Percentiles rank a stretch among this genome's conserved stretches.
phyloP scores from a whole-genome alignment of 805 yeast genomes.

The Alloascoidea africana region DNA sequence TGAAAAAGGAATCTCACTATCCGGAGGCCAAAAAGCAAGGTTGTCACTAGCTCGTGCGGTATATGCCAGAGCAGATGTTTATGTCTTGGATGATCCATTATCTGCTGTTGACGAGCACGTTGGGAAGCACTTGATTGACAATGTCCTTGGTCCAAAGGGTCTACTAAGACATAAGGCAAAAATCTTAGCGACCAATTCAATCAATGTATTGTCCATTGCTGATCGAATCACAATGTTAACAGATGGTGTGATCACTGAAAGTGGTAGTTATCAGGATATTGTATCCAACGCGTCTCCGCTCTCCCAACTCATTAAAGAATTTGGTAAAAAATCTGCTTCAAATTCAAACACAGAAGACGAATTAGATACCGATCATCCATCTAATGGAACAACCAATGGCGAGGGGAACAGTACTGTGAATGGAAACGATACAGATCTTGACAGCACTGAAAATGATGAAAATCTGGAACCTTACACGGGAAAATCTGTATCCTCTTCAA shows the following conservation, averaged over 20 bases:
- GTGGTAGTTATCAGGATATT: conserved; percentile 43
- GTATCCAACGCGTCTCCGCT: conserved; percentile 32
- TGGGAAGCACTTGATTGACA: conserved; percentile 68
- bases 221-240: conserved; percentile 52
- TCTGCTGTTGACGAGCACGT: conserved; percentile 98
- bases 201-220: conserved; percentile 68
- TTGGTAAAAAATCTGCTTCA: conserved; percentile 29
- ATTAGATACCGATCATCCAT: too few species aligned
- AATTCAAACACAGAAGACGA: conserved; percentile 6
- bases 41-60: conserved; percentile 91
- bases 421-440: neutral
- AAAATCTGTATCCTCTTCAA: neutral
- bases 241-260: conserved; percentile 54
- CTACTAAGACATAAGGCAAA: conserved; percentile 59
- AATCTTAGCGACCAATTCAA: conserved; percentile 75
- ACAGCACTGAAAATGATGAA: conserved; percentile 4
- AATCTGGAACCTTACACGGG: neutral
- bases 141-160: conserved; percentile 74
- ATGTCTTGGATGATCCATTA: conserved; percentile 80
- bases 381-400: too few species aligned
- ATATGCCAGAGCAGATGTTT: conserved; percentile 85
- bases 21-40: conserved; percentile 98
- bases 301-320: conserved; percentile 41
- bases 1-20: conserved; percentile 89
- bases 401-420: conserved; percentile 9